Evolutionary conservation across 768 basidiomycete genomes (phyloP).

Genomic region (Tephrocybe sp.): DNA sequence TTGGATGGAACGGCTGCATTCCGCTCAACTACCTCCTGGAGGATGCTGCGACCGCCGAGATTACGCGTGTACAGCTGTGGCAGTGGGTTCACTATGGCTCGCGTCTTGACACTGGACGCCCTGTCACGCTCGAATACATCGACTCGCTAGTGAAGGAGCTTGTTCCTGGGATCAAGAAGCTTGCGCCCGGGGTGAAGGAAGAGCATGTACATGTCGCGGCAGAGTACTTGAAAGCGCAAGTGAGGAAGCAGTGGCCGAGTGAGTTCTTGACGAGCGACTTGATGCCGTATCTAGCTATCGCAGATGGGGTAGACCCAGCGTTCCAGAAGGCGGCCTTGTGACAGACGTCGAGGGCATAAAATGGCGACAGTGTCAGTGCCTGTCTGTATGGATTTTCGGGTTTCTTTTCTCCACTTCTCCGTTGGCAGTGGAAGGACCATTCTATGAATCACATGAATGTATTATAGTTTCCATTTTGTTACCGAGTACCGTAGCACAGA

Average conservation of each 20-base stretch:
- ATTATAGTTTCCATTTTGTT: no score
- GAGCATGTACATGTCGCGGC: constrained; percentile 72
- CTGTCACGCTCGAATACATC: constrained; percentile 68
- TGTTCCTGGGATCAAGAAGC: constrained; percentile 61
- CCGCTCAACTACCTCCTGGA: constrained; percentile 97
- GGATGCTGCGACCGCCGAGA: constrained; percentile 98
- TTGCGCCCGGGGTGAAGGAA: constrained; percentile 65
- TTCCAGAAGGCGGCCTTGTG: constrained; percentile 53
- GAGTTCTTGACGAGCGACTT: constrained; percentile 97
- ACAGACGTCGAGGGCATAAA: no score
- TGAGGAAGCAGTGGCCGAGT: constrained; percentile 82
- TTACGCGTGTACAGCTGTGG: constrained; percentile 97
- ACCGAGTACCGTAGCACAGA: no score
- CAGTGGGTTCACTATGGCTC: constrained; percentile 89
- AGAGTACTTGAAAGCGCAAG: constrained; percentile 79
- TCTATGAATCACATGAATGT: no score
- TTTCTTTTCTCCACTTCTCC: no score
- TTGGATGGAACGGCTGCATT: constrained; percentile 98
- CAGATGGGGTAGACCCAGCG: constrained; percentile 71
- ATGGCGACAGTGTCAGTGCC: no score
- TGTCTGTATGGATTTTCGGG: no score
- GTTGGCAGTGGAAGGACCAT: no score
- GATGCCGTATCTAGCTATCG: constrained; percentile 79
- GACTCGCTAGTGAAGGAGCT: constrained; percentile 67
- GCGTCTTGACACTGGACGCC: constrained; percentile 65